Evolutionary conservation across 2,329 filamentous ascomycete species (phyloP), one percentile per base, ranked within the genome.

Genomic region (Hypocrella siamensis): DNA sequence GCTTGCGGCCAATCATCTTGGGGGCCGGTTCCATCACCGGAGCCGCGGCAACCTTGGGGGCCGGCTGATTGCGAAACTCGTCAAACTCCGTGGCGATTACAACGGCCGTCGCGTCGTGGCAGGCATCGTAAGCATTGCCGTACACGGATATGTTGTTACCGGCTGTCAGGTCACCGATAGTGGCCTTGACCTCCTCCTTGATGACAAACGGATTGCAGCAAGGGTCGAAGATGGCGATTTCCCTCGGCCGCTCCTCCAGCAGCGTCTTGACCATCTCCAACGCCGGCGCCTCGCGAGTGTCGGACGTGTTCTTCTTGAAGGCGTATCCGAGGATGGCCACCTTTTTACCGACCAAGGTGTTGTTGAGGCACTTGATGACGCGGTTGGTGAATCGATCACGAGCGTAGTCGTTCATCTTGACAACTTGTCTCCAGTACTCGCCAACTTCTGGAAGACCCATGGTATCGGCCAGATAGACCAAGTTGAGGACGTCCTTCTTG

Each of bases 281-380:
- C 1, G 77, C 75, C 0, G 77, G 70, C 27, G 70, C 74, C 48
- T 84, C 79, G 24, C 80, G 67, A 5, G 77, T 80, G 47, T 86
- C 80, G 16, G 69, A 71, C 1, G 80, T 86, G 50, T 83, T 70
- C 54, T 81, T 79, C 62, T 88, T 86, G 58, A 82, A 86, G 7
- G 79, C 75, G 42, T 77, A 85, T 4, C 81, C 81, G 5, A 86
- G 63, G 3, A 86, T 60, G 3, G 75, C 66, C 11, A 85, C 58
- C 54, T 80, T 83, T 60, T 83, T 83, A 36, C 69, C 67, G 3
- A 63, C 61, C 5, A 84, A 58, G 8, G 75, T 80, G 47, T 76
- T 75, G 53, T 80, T 75, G 31, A 85, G 62, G 33, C 68, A 69
- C 37, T 63, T 63, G 42, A 83, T 68, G 27, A 85, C 69, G 30